Evolutionary conservation across 2,329 filamentous ascomycete genomes (phyloP), one percentile per base, ranked within the genome.

Genomic region (Coniochaeta sp.): DNA sequence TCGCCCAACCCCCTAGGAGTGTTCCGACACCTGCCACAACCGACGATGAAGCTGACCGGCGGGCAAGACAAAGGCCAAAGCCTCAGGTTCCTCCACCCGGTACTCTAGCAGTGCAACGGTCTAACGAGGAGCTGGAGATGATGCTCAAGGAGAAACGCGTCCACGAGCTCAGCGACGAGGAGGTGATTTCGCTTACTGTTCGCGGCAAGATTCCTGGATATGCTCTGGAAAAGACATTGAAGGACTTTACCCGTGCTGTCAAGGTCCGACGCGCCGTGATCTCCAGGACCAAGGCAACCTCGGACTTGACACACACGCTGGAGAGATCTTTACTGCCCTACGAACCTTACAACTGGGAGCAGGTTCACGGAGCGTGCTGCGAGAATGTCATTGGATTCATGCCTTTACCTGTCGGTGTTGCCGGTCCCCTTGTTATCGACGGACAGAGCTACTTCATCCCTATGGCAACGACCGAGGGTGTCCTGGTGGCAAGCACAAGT

Each of bases 381-480:
- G 94, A 99, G 71, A 99, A 99, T 62, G 94, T 99, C 50, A 87
- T 99, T 63, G 94, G 94, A 58, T 97, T 95, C 66, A 79, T 97
- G 72, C 94, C 94, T 13, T 77, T 99, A 12, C 94, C 94, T 38
- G 81, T 99, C 46, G 94, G 94, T 73, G 90, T 99, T 57, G 94
- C 94, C 51, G 94, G 94, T 4, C 94, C 94, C 27, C 77, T 99
- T 49, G 86, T 90, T 28, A 92, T 99, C 60, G 94, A 99, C 61
- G 94, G 94, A 22, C 86, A 94, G 68, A 95, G 86, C 73, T 97
- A 94, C 71, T 99, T 96, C 71, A 81, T 99, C 50, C 94, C 94
- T 27, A 99, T 99, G 94, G 95, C 94, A 51, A 99, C 94, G 1
- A 99, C 94, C 3, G 94, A 99, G 71, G 94, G 94, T 75, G 94